Evolutionary conservation across 2,329 filamentous ascomycete species (phyloP), one percentile per base, ranked within the genome.

Genomic region (Fusarium sp.): DNA sequence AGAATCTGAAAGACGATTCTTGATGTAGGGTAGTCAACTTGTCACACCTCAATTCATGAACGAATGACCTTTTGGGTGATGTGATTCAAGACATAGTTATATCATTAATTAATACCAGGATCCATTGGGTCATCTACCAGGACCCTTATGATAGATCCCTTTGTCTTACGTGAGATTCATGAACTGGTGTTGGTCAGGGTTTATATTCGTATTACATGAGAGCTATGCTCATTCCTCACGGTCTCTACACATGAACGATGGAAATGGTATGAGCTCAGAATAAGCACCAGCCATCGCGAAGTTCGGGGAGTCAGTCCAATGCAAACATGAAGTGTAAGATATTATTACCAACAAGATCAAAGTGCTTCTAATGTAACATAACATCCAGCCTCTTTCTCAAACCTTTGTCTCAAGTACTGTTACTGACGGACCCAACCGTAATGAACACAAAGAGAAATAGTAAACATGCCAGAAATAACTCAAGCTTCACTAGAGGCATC

Each of bases 11-110:
- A n/a, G 23, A 5, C 3, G 0, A 6, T 11, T 21, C 2, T 60
- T 13, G n/a, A 12, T 69, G 33, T 39, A 69, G 66, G 66, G 66
- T 68, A 68, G 3, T 5, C 9, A 8, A 15, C 2, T 38, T 44
- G 3, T 15, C 20, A 1, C 11, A 26, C 10, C 47, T 35, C n/a
- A 35, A 26, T 47, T 33, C 6, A 33, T 29, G 4, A 33, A 26
- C n/a, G n/a, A n/a, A n/a, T n/a, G n/a, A n/a, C n/a, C n/a, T n/a
- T 15, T n/a, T 10, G 21, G 11, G 33, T 16, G 21, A 15, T 7
- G 12, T 31, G 43, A 16, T n/a, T n/a, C n/a, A n/a, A n/a, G n/a
- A n/a, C n/a, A n/a, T n/a, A n/a, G n/a, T n/a, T 46, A 26, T n/a
- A 28, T 29, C 35, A 21, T 57, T 23, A 15, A 49, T 24, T 41